These are phyloP conservation scores for Euphorbia corollata DNA, from an alignment of 441 rosid species.

Conservation along the genomic window DNA sequence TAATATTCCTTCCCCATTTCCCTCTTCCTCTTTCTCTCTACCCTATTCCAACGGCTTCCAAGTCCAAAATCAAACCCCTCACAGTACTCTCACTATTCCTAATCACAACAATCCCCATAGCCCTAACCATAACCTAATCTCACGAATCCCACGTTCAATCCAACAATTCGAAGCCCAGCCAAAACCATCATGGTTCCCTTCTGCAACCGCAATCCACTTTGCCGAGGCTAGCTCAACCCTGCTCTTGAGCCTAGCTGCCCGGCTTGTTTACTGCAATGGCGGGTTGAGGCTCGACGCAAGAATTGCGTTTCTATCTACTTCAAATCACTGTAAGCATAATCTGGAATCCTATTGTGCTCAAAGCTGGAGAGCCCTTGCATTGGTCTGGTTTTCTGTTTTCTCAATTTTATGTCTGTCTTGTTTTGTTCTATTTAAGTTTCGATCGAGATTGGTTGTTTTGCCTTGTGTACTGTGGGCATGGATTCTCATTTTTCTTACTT, in stretches of 20 bases:
- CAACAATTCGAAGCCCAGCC: slow-evolving; percentile 19
- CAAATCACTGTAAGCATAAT: slow-evolving; percentile 24
- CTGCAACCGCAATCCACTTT: slow-evolving; percentile 25
- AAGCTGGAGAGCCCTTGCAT: slow-evolving; percentile 24
- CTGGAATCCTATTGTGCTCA: slow-evolving; percentile 43
- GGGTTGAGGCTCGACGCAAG: slow-evolving; percentile 21
- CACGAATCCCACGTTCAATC: slow-evolving; percentile 30
- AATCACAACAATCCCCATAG: slow-evolving; percentile 15
- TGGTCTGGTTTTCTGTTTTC: slow-evolving; percentile 24
- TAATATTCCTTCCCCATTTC: too few relatives aligned
- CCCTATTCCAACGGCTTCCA: not conserved
- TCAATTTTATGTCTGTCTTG: slow-evolving; percentile 26
- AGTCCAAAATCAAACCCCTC: not conserved
- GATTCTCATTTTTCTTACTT: slow-evolving; percentile 23
- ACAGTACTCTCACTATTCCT: slow-evolving; percentile 22
- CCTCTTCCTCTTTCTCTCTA: too few relatives aligned
- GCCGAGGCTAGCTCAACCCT: slow-evolving; percentile 25
- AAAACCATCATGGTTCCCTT: slow-evolving; percentile 34
- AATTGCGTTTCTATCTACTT: slow-evolving; percentile 34
- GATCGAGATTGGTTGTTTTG: slow-evolving; percentile 23
- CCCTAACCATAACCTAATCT: slow-evolving; percentile 19
- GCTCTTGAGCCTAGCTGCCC: slow-evolving; percentile 33
- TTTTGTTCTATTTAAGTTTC: slow-evolving; percentile 24
- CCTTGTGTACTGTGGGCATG: slow-evolving; percentile 36
- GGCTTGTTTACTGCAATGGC: slow-evolving; percentile 33